Evolutionary conservation across 441 rosid genomes (phyloP), one percentile per base, ranked within the genome.

Genomic region (Capsella rubella): DNA sequence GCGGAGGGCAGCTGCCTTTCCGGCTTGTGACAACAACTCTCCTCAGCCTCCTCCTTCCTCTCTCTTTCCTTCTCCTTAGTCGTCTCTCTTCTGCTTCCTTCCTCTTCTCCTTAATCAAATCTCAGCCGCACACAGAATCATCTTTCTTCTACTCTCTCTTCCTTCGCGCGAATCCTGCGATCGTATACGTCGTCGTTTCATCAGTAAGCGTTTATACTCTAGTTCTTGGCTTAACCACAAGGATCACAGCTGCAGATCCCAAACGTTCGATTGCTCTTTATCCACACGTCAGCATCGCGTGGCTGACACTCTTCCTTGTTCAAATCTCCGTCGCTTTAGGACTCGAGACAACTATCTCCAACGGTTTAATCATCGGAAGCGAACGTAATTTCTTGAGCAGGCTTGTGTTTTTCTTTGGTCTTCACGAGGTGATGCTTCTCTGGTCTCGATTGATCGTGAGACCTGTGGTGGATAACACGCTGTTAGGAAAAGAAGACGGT

Each of bases 21-120:
- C 86, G 83, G 60, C 54, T 84, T 77, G 59, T 86, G 63, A 77
- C 91, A 37, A 70, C 80, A 51, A 79, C 87, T 58, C 90, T 93
- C 50, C 86, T 90, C 57, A 85, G 88, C 75, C 87, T 87, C 50
- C 83, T 87, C 63, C 85, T 91, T 64, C 97, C 98, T 9, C 95
- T 93, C 42, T 89, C 95, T 0, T 93, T 91, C 76, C 93, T 93
- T 56, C 85, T 93, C 37, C 67, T 93, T 2, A 84, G 95, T 49
- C 84, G 96, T 65, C 83, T 93, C 70, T 85, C 97, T 21, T 86
- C 74, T 25, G 75, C 83, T 9, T 64, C 80, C 9, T 77, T 78
- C 60, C 58, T 78, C 66, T 67, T 69, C 73, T 61, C 67, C 72
- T 71, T 68, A 12, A 78, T 39, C 76, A 80, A 13, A 15, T 73